Evolutionary conservation across 495 filamentous ascomycete species (phyloP).

Genomic region (Penicillium manginii): DNA sequence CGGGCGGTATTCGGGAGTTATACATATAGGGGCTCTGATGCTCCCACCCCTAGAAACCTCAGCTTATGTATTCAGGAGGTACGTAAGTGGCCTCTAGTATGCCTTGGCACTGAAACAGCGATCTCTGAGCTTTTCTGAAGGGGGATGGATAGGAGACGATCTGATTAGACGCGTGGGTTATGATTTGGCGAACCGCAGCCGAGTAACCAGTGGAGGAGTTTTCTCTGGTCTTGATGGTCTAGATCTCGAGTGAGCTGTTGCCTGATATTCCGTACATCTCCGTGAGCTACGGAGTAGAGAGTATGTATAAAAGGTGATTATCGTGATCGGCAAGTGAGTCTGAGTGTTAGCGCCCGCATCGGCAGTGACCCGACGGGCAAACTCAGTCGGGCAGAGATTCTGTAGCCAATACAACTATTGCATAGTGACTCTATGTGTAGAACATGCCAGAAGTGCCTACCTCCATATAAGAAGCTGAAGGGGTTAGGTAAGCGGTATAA

Average conservation of each 20-base stretch:
- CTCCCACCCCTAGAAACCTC: neutral
- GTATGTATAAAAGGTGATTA: neutral
- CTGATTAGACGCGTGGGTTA: neutral
- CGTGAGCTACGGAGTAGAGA: neutral
- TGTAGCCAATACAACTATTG: neutral
- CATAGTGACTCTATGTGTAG: no score
- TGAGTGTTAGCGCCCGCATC: neutral
- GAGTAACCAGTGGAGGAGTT: neutral
- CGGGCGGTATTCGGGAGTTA: no score
- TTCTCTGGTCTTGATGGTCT: neutral
- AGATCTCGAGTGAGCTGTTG: neutral
- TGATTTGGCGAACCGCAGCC: neutral
- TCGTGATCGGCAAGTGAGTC: neutral
- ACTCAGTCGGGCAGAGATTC: neutral
- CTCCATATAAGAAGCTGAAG: neutral
- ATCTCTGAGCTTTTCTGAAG: neutral
- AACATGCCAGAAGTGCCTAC: neutral
- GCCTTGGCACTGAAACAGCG: neutral
- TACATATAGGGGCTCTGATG: no score
- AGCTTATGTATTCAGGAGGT: neutral
- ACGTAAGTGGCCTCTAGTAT: neutral
- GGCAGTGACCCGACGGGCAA: neutral
- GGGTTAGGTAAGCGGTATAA: neutral
- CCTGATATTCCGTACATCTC: no score
- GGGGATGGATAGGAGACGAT: neutral